Evolutionary conservation across 2,329 filamentous ascomycete species (phyloP), one percentile per base, ranked within the genome.

Genomic region (Exophiala oligosperma): DNA sequence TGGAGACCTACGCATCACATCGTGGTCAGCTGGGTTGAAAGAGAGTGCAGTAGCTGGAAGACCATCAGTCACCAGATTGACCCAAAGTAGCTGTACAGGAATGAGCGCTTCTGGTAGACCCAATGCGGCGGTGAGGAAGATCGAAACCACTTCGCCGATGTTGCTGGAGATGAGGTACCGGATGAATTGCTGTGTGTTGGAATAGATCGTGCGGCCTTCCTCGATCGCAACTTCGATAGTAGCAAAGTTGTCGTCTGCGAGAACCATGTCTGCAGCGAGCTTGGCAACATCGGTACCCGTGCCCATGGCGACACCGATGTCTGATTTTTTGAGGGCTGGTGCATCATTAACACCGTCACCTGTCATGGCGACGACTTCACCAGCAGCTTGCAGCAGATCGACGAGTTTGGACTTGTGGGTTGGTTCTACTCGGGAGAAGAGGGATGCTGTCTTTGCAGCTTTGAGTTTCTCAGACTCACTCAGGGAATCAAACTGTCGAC

Each of bases 181-280:
- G 77, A 99, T 99, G 77, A 99, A 99, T 74, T 99, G 94, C 73
- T 99, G 94, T 4, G 94, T 99, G 82, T 99, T 99, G 87, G 94
- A 97, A 84, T 97, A 99, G 77, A 99, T 99, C 64, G 92, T 92
- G 63, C 94, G 89, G 54, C 94, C 94, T 77, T 99, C 94, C 74
- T 99, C 94, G 64, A 99, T 92, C 50, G 94, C 94, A 56, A 91
- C 82, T 73, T 96, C 91, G 67, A 99, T 99, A 2, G 94, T 99
- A 62, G 94, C 94, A 74, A 99, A 99, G 81, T 99, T 99, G 78
- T 97, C 92, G 77, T 99, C 95, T 26, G 92, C 91, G 52, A 99
- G 87, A 52, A 99, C 93, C 94, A 99, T 99, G 73, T 99, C 94
- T 58, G 95, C 91, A 29, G 94, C 94, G 65, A 99, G 81, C 79